Evolutionary conservation across 257 asterid species (phyloP).

Genomic region (Plectranthus barbatus): DNA sequence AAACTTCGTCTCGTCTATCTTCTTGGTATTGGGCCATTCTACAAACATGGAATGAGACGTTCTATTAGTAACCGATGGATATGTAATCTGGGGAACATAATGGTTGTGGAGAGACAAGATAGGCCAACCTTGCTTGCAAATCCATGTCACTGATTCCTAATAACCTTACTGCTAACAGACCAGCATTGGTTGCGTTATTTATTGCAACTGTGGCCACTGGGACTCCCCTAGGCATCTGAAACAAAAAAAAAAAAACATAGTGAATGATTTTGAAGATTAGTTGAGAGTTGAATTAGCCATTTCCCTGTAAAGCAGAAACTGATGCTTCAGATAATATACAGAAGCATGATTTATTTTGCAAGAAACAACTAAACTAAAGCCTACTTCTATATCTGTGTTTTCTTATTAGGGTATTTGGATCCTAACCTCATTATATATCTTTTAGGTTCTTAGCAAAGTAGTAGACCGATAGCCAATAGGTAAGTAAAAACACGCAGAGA

Average conservation of each 20-base stretch:
- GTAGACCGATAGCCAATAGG: not conserved
- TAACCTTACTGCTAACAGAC: slow-evolving; percentile 71
- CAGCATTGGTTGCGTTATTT: slow-evolving; percentile 96
- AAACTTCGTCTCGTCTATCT: slow-evolving; percentile 77
- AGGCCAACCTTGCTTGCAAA: slow-evolving; percentile 62
- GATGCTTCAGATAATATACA: not conserved
- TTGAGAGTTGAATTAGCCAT: not conserved
- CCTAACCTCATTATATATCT: not conserved
- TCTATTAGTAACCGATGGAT: not conserved
- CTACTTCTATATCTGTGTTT: too few relatives aligned
- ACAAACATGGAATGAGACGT: not conserved
- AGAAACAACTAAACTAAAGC: not conserved
- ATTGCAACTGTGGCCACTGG: slow-evolving; percentile 96
- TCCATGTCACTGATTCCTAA: slow-evolving; percentile 68
- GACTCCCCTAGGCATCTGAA: slow-evolving; percentile 95
- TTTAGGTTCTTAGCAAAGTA: not conserved
- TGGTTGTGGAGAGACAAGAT: not conserved
- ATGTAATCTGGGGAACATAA: not conserved
- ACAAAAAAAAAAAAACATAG: not conserved
- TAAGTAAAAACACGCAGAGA: too few relatives aligned
- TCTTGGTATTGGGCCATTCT: slow-evolving; percentile 87
- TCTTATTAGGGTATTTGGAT: not conserved
- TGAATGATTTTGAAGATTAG: not conserved
- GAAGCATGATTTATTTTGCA: too few relatives aligned
- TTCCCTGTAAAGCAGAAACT: not conserved